Base-by-base conservation (phyloP, 2,329 filamentous ascomycete species). In the Colletotrichum eremochloae region DNA sequence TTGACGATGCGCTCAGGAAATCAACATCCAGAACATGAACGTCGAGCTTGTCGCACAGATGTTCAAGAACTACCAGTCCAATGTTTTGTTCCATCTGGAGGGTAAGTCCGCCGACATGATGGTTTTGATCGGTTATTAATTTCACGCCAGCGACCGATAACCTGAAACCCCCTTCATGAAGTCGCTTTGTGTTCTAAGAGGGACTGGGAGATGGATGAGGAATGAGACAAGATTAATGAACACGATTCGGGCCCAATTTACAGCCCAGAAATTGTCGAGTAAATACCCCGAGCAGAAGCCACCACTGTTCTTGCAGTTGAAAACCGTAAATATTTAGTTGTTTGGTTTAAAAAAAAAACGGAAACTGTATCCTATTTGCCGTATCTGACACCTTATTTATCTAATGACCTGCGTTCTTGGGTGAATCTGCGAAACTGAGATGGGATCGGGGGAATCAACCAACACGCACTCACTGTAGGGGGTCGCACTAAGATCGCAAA, bases 51-150 rank as follows among this genome's bases (percentile, higher is more conserved):
- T 98, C 6, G 95, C 96, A 0, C 96, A 98, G 80, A 99, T 99
- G 96, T 99, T 98, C 87, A 98, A 98, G 86, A 99, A 98, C 84
- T 99, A 99, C 81, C 95, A 98, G 82, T 97, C 95, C 14, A 99
- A 98, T 78, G 96, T 98, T 18, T 85, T 98, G 7, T 98, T 99
- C 81, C 96, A 99, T 78, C 88, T 99, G 7, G 96, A 98, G 91
- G 96, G 96, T 97, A 86, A 76, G 81, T 63, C 48, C 18, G 1
- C 24, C 31, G 8, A 2, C 15, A 31, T 31, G 14, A 24, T 31
- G 14, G 8, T 8, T 31, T 7, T 18, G 7, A 48, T 31, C 12
- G 2, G 6, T 31, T 40, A 7, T 18, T 72, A 15, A 74, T 53
- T 20, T 20, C 15, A n/a, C 31, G 9, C 24, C 15, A 72, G 70